A percentile compares a stretch with the other conserved stretches of the same genome.
These are phyloP conservation scores for Stagonosporopsis rhizophila DNA, from an alignment of 2,329 filamentous ascomycete genomes.

Conservation along the genomic window DNA sequence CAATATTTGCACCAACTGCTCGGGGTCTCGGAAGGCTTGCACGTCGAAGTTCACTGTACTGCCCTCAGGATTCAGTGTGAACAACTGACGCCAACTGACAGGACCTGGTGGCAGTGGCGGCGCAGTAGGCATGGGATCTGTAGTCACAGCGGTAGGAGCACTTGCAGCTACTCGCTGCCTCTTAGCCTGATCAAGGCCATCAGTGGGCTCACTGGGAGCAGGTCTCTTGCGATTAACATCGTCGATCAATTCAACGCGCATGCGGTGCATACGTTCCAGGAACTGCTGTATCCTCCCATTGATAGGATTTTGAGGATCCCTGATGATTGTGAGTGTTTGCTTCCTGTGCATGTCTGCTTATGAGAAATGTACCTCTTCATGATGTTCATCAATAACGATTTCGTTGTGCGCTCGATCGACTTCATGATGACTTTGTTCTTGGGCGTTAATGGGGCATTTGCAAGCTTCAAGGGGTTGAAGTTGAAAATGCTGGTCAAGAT, in stretches of 20 bases:
- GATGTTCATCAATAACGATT: constrained; percentile 82
- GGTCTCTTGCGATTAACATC: constrained; percentile 80
- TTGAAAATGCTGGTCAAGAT: constrained; percentile 84
- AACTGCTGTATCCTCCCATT: constrained; percentile 83
- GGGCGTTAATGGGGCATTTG: constrained; percentile 77
- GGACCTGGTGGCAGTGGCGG: constrained; percentile 77
- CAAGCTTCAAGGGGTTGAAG: constrained; percentile 89
- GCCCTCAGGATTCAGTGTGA: constrained; percentile 79
- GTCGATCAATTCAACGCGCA: constrained; percentile 79
- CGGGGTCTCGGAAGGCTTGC: constrained; percentile 72
- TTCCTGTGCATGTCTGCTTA: constrained; percentile 3
- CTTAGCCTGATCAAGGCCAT: constrained; percentile 79
- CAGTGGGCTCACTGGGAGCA: constrained; percentile 71
- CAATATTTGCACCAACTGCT: constrained; percentile 81
- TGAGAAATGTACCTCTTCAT: constrained; percentile 69
- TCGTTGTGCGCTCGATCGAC: constrained; percentile 93
- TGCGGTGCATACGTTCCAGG: constrained; percentile 80
- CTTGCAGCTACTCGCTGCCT: constrained; percentile 73
- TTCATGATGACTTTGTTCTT: constrained; percentile 82
- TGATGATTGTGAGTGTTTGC: constrained; percentile 43
- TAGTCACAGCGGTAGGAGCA: constrained; percentile 45
- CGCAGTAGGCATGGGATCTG: constrained; percentile 57
- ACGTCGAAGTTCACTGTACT: constrained; percentile 83
- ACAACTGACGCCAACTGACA: constrained; percentile 82
- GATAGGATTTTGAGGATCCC: constrained; percentile 81